phyloP scores from a whole-genome alignment of 2,329 filamentous ascomycete species.

The Periconia digitata region DNA sequence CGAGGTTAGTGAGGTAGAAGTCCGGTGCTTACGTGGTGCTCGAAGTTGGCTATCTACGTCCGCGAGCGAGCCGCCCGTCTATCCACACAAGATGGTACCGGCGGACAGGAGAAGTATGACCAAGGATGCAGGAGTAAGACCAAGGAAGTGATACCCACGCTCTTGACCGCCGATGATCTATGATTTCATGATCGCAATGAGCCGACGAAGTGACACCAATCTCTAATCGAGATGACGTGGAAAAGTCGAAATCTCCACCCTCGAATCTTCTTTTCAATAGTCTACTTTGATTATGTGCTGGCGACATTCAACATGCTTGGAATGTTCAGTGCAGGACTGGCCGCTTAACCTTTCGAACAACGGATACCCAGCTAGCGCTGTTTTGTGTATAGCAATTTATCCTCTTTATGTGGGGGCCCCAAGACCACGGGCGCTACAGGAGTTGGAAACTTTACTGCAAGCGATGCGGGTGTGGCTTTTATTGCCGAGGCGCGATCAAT shows the following conservation, averaged over 20 bases:
- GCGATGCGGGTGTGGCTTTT: conserved; percentile 5
- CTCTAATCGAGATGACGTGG: background rate
- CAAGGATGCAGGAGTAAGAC: too few relatives aligned
- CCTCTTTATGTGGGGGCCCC: background rate
- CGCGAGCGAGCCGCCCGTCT: too few relatives aligned
- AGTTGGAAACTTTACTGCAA: background rate
- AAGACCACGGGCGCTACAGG: background rate
- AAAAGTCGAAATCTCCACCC: background rate
- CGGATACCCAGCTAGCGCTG: background rate
- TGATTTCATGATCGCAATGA: background rate
- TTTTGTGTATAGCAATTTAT: background rate
- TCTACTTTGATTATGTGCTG: background rate
- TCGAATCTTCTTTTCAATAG: background rate
- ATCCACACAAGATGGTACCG: too few relatives aligned
- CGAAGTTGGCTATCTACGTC: too few relatives aligned
- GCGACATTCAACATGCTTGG: background rate
- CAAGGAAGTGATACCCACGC: too few relatives aligned
- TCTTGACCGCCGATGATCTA: background rate
- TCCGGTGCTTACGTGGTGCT: too few relatives aligned
- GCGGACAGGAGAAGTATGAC: too few relatives aligned
- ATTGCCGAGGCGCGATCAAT: background rate
- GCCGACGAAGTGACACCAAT: background rate
- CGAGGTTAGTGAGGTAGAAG: too few relatives aligned
- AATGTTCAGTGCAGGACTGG: too few relatives aligned
- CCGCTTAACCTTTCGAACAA: too few relatives aligned